Base-by-base conservation (phyloP, 257 asterid species). In the Solanum megistacrolobum region DNA sequence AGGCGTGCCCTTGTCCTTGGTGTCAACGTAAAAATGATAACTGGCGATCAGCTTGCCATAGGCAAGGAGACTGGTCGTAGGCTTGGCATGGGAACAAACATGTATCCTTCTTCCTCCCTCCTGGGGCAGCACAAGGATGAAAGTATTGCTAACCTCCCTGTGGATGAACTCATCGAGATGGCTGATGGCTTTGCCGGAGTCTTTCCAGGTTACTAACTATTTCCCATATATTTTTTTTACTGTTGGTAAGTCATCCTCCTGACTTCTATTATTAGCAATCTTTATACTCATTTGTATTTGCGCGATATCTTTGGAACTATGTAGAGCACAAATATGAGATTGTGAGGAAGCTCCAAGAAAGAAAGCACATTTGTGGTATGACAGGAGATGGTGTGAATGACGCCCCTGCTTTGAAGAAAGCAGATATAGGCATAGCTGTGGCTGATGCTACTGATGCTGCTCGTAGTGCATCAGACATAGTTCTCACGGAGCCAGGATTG, bases 11-110 rank as follows among this genome's bases (percentile, higher is more conserved):
- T 93, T 23, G 69, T 91, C 90, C 93, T 93, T 6, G 95, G 95
- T 9, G 95, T 93, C 84, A 93, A 93, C 29, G 95, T 93, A 18
- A 93, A 93, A 90, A 93, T 93, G 95, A 93, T 93, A 21, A 93
- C 95, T 27, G 95, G 95, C 10, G 89, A 91, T 91, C 88, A 86
- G 88, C 89, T 92, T 9, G 91, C 94, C 38, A 92, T 92, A 12
- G 94, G 85, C 35, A 92, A 92, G 86, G 94, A 92, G 71, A 92
- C 94, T 60, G 94, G 93, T 62, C 89, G 94, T 11, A 89, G 94
- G 73, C 92, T 92, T 14, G 94, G 94, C 25, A 92, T 92, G 94
- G 94, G 94, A 5, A 91, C 93, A 5, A 92, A 92, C 84, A 92
- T 92, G 94, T 92, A 92, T 84, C 93, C 94, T 32, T 92, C 94